These are phyloP conservation scores for Wickerhamiella infanticola DNA, from an alignment of 1,139 yeast species.

Conservation along the genomic window DNA sequence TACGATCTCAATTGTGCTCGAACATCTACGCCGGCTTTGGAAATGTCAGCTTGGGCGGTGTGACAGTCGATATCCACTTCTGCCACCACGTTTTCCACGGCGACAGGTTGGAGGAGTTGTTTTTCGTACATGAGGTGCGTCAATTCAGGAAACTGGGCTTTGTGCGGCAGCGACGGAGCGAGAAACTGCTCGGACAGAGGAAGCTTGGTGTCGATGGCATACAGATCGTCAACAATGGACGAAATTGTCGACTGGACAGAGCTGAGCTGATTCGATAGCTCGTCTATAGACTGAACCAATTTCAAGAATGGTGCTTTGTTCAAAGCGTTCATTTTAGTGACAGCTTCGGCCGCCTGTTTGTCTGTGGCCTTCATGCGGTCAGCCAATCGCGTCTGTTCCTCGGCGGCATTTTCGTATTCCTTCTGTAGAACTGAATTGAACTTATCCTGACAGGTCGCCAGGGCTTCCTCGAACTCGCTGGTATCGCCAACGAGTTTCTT, in stretches of 20 bases:
- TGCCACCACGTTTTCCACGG: not conserved
- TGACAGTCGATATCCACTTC: not conserved
- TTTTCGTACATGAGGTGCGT: not conserved
- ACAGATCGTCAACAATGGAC: not conserved
- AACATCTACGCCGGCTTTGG: not conserved
- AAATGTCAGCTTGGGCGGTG: not conserved
- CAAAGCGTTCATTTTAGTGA: not conserved
- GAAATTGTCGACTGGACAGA: not conserved
- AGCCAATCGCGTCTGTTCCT: constrained; percentile 2
- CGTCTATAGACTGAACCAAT: not conserved
- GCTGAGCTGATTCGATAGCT: not conserved
- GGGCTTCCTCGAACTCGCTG: not conserved
- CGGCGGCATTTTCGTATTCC: constrained; percentile 3
- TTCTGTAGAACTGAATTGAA: constrained; percentile 3
- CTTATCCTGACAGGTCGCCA: not conserved
- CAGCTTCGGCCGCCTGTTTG: constrained; percentile 1
- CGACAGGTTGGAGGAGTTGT: not conserved
- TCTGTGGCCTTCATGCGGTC: constrained; percentile 6
- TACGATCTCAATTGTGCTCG: not conserved
- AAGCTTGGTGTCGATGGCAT: constrained; percentile 4
- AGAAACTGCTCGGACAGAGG: constrained; percentile 6
- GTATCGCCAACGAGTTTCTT: constrained; percentile 4
- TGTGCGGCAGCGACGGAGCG: constrained; percentile 5
- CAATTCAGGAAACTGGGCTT: constrained; percentile 3
- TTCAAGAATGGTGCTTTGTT: not conserved